Conservation (phyloP, 176 grass and related monocot genomes). For the Bothriochloa decipiens region DNA sequence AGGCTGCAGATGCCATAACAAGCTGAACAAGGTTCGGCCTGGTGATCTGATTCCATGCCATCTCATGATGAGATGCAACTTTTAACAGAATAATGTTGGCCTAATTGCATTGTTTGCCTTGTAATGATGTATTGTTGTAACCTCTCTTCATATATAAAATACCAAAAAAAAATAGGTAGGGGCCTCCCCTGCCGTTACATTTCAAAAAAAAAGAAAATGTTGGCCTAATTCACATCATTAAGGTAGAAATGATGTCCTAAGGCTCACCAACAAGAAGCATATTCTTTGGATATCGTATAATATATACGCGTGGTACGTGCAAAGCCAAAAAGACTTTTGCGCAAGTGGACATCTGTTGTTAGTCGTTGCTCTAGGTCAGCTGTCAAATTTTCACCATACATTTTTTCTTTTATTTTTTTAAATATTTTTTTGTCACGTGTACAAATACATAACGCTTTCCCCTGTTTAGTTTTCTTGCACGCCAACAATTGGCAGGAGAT, state of each 20-base stretch:
- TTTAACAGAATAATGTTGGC: constrained; percentile 40
- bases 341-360: constrained; percentile 29
- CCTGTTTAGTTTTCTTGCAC: not conserved
- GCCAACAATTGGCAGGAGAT: not conserved
- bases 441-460: not conserved
- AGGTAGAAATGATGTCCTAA: constrained; percentile 2
- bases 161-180: too few species aligned
- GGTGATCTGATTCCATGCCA: constrained; percentile 18
- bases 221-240: constrained; percentile 31
- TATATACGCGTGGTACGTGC: constrained; percentile 16
- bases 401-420: not conserved
- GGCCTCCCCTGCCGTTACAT: too few species aligned
- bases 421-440: not conserved
- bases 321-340: not conserved
- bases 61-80: constrained; percentile 42
- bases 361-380: constrained; percentile 15
- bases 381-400: constrained; percentile 23
- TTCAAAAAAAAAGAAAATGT: too few species aligned
- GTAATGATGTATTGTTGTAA: too few species aligned
- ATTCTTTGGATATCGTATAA: constrained; percentile 33
- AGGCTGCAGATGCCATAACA: constrained; percentile 32
- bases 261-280: constrained; percentile 24
- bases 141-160: too few species aligned
- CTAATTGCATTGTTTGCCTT: too few species aligned
- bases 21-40: constrained; percentile 34